Evolutionary conservation across 2,329 filamentous ascomycete species (phyloP), one percentile per base, ranked within the genome.

Genomic region (Didymella keratinophila): DNA sequence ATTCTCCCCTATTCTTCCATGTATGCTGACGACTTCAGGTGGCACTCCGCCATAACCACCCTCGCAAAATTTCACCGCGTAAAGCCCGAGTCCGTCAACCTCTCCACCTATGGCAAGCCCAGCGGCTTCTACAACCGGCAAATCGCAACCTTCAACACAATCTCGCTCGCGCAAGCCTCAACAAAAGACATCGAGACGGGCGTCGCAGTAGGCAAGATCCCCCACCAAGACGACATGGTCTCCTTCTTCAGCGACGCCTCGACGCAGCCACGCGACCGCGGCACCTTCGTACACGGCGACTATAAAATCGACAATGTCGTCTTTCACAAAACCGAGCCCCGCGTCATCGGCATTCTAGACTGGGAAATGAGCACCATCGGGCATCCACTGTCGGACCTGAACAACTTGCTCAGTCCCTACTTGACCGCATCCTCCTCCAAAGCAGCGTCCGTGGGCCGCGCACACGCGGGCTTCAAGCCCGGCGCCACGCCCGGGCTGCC

Each of bases 311-410:
- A 83, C 64, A 83, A 82, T 56, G 71, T 83, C 27, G 80, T 82
- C 47, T 99, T 96, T 76, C 92, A 97, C 80, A 90, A 91, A 79
- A 93, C 91, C 0, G 90, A 94, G 76, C 87, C 93, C 6, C 83
- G 88, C 52, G 93, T 98, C 12, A 93, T 98, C 77, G 95, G 94
- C 4, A 93, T 98, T 53, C 80, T 98, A 6, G 95, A 99, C 85
- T 90, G 77, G 74, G 95, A 98, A 81, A 97, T 99, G 92, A 93
- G 92, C 34, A 98, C 95, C 0, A 89, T 97, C 53, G 95, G 95
- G n/a, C 94, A 99, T 76, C 95, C 95, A 1, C 85, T 98, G 21
- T 94, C 91, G 6, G 95, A 99, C 75, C 81, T 98, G 39, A 88
- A 89, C 76, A 98, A 98, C 78, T 82, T 98, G 18, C 76, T 88